phyloP scores from a whole-genome alignment of 306 rosid genomes.

The Gastrolobium bilobum region DNA sequence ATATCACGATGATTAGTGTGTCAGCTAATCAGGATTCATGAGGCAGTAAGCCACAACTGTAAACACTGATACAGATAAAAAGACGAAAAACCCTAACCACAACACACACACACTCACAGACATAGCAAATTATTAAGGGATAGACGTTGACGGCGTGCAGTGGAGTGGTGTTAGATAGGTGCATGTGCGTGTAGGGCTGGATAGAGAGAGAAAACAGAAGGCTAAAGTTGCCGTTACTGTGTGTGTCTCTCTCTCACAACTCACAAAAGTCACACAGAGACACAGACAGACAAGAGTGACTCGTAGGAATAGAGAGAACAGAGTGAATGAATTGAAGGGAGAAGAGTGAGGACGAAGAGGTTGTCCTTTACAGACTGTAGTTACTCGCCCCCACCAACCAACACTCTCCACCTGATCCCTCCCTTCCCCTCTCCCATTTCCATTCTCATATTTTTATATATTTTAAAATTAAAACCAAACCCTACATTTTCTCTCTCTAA shows the following conservation, averaged over 20 bases:
- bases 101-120: too few relatives aligned
- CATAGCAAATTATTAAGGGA: too few relatives aligned
- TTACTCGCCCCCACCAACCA: conserved; percentile 77
- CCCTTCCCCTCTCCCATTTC: conserved; percentile 63
- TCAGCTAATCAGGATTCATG: too few relatives aligned
- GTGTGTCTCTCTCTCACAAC: conserved; percentile 8
- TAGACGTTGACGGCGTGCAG: conserved; percentile 12
- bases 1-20: too few relatives aligned
- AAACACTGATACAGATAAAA: too few relatives aligned
- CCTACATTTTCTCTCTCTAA: conserved; percentile 43
- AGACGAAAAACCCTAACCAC: too few relatives aligned
- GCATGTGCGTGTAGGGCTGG: conserved; percentile 6
- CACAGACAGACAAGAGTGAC: background rate
- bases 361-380: conserved; percentile 79
- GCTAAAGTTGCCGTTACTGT: background rate
- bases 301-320: background rate
- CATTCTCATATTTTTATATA: background rate
- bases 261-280: conserved; percentile 10
- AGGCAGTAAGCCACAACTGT: too few relatives aligned
- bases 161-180: background rate
- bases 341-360: conserved; percentile 24
- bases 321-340: conserved; percentile 27
- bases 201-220: background rate
- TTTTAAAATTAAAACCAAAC: background rate
- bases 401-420: conserved; percentile 71